Evolutionary conservation across 768 basidiomycete genomes (phyloP), one percentile per base, ranked within the genome.

Genomic region (Lactarius hatsudake): DNA sequence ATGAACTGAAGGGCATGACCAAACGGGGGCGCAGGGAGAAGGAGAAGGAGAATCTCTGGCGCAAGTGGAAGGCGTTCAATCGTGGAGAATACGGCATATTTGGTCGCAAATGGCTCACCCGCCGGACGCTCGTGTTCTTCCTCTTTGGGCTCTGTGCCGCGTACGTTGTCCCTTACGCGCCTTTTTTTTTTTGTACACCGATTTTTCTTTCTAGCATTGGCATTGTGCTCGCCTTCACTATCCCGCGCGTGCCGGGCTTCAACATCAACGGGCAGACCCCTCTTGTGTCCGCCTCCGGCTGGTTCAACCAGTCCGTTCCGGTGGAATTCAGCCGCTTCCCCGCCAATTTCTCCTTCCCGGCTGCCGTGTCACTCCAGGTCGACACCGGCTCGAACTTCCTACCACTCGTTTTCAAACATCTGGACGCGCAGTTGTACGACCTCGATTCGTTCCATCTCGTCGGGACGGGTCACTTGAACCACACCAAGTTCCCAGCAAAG

Each of bases 271-370:
- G 77, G 18, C 69, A 75, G 12, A 75, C 77, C 6, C 92, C 93
- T 1, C 82, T 95, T 58, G 72, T 74, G 15, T 75, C 78, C n/a
- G 89, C 88, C 12, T 83, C 87, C 0, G 86, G 85, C 28, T 71
- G 67, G 42, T 92, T 84, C 80, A 83, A 84, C 59, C 71, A 79
- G 23, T 82, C 84, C 7, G 78, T 91, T 55, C 82, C 85, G 2
- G 82, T 81, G 1, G 75, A 78, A 42, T 96, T 98, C 79, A 87
- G 84, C 42, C 86, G 91, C 65, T 76, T 81, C 1, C 94, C 94
- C 0, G 88, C 95, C 63, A 96, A 96, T 77, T 98, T 96, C 77
- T 86, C 89, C 42, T 98, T 98, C 82, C 85, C 90, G 3, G 92
- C 88, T 0, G 81, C 82, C 54, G 86, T 93, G 20, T 82, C 88